Conservation (phyloP, 768 basidiomycete genomes). For the Lyophyllum shimeji region DNA sequence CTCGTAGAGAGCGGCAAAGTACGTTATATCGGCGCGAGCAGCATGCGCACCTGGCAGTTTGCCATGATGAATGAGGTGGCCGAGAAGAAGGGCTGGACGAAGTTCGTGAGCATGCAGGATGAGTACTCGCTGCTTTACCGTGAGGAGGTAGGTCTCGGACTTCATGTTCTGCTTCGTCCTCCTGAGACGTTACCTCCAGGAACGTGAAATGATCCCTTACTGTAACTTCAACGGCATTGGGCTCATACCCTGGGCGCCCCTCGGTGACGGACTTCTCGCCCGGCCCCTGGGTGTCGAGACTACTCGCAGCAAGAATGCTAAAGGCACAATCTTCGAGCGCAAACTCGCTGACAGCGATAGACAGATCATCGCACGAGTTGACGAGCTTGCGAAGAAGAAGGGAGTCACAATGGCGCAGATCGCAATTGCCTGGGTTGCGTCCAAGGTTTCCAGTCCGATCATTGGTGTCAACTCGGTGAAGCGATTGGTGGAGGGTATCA, state of each 20-base stretch:
- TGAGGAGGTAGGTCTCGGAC: conserved; percentile 34
- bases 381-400: conserved; percentile 40
- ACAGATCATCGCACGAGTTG: conserved; percentile 35
- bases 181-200: conserved; percentile 25
- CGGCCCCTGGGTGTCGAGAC: conserved; percentile 32
- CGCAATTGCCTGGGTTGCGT: conserved; percentile 41
- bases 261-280: conserved; percentile 37
- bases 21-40: conserved; percentile 49
- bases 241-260: conserved; percentile 50
- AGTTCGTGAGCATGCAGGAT: conserved; percentile 57
- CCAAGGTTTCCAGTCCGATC: conserved; percentile 35
- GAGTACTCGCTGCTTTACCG: conserved; percentile 55
- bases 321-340: conserved; percentile 19
- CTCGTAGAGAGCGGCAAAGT: conserved; percentile 35
- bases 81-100: conserved; percentile 44
- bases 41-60: conserved; percentile 48
- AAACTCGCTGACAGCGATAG: conserved; percentile 25
- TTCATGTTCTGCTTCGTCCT: background rate
- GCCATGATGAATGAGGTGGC: conserved; percentile 45
- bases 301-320: conserved; percentile 7
- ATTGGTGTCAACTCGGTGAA: conserved; percentile 22
- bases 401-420: conserved; percentile 45
- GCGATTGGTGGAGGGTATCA: conserved; percentile 18
- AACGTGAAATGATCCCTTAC: conserved; percentile 44
- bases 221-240: conserved; percentile 51